Evolutionary conservation across 768 basidiomycete species (phyloP).

Genomic region (Agaricus sinodeliciosus): DNA sequence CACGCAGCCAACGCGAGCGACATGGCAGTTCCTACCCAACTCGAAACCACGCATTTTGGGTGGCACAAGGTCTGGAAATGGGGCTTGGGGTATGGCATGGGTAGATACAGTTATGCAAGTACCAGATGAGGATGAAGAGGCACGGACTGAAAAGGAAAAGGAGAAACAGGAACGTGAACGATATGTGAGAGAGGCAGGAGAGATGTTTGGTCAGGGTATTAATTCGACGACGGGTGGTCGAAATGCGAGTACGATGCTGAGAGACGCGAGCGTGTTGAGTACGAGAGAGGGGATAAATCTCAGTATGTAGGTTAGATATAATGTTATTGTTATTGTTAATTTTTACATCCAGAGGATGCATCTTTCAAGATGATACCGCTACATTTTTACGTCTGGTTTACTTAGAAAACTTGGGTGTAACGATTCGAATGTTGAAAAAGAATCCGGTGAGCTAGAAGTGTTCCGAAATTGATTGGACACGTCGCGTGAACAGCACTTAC

Average conservation of each 20-base stretch:
- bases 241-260: background rate
- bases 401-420: too few species aligned
- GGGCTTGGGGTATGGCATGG: slow-evolving; percentile 78
- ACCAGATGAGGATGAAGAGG: slow-evolving; percentile 12
- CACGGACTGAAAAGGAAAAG: background rate
- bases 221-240: background rate
- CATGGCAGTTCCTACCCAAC: slow-evolving; percentile 54
- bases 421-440: too few species aligned
- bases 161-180: background rate
- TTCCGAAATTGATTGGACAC: slow-evolving; percentile 1
- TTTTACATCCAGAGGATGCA: too few species aligned
- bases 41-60: slow-evolving; percentile 46
- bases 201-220: background rate
- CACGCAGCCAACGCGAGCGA: slow-evolving; percentile 65
- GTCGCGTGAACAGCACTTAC: slow-evolving; percentile 9
- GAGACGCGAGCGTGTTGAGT: background rate
- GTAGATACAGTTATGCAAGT: slow-evolving; percentile 54
- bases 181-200: background rate
- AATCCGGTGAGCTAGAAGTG: too few species aligned
- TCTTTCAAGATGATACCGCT: too few species aligned
- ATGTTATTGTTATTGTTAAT: too few species aligned
- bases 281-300: background rate
- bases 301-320: too few species aligned
- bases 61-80: slow-evolving; percentile 69
- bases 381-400: too few species aligned